Percentiles rank a stretch among this genome's conserved stretches.
Evolutionary conservation across 2,329 filamentous ascomycete genomes (phyloP).

Genomic region (Lithohypha guttulata): DNA sequence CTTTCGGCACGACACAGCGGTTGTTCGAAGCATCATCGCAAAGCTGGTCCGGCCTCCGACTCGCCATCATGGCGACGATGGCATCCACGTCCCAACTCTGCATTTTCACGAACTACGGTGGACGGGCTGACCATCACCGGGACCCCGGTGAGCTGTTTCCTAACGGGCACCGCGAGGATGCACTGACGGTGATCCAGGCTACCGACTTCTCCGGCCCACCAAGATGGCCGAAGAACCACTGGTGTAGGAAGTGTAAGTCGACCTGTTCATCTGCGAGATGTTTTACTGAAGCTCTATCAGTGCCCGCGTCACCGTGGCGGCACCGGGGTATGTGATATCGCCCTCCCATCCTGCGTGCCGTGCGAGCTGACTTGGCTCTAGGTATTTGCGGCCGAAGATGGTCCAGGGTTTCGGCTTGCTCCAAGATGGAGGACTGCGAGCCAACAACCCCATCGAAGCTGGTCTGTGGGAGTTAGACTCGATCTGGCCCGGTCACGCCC

Average conservation of each 20-base stretch:
- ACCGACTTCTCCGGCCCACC: background rate
- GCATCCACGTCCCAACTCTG: background rate
- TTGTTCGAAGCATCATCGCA: slow-evolving; percentile 4
- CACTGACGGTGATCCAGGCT: background rate
- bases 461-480: slow-evolving; percentile 15
- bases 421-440: slow-evolving; percentile 22
- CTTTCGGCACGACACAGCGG: slow-evolving; percentile 3
- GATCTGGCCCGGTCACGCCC: slow-evolving; percentile 17
- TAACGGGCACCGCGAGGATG: background rate
- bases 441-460: slow-evolving; percentile 20
- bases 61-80: slow-evolving; percentile 5
- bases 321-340: no score
- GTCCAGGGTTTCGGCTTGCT: slow-evolving; percentile 15
- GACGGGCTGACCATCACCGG: background rate
- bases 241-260: slow-evolving; percentile 7
- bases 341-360: no score
- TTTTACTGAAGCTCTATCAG: background rate
- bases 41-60: background rate
- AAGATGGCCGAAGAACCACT: background rate
- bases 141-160: background rate
- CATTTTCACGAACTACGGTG: slow-evolving; percentile 9
- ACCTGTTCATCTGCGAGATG: background rate
- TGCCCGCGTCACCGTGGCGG: slow-evolving; percentile 10
- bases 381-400: slow-evolving; percentile 16
- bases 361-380: no score